These are phyloP conservation scores for Plasmodium adleri DNA, from an alignment of 169 alveolate genomes.

Conservation along the genomic window DNA sequence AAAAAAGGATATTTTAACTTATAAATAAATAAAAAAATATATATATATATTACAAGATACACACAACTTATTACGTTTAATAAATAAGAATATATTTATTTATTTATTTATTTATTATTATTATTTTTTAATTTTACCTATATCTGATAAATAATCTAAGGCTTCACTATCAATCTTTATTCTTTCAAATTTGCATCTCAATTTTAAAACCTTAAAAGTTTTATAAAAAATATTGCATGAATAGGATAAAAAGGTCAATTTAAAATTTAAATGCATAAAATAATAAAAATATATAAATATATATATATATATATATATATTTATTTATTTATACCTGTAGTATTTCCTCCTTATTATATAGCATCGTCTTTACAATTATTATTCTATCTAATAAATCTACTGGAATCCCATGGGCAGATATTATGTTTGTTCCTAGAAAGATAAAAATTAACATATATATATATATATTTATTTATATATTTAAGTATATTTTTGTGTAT, in stretches of 20 bases:
- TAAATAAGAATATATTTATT: constrained; percentile 73
- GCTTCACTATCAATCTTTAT: constrained; percentile 70
- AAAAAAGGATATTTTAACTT: constrained; percentile 82
- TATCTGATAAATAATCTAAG: constrained; percentile 60
- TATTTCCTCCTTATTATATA: constrained; percentile 94
- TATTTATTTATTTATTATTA: constrained; percentile 95
- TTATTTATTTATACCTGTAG: constrained; percentile 46
- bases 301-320: constrained; percentile 13
- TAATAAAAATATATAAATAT: background rate
- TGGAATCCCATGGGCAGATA: constrained; percentile 98
- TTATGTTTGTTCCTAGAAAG: constrained; percentile 95
- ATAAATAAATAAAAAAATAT: constrained; percentile 80
- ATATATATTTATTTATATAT: constrained; percentile 36
- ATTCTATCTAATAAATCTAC: constrained; percentile 98
- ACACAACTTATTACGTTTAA: constrained; percentile 78
- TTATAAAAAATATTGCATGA: constrained; percentile 1
- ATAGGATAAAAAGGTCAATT: background rate
- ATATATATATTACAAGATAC: constrained; percentile 92
- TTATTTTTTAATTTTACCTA: constrained; percentile 85
- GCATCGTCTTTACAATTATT: constrained; percentile 96
- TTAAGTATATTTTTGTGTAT: background rate
- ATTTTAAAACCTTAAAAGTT: constrained; percentile 61
- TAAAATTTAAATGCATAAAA: background rate
- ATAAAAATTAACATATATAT: background rate
- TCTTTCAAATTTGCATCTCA: constrained; percentile 73